These are phyloP conservation scores for Discostella stelligera DNA, from an alignment of 352 stramenopile genomes.

Conservation along the genomic window DNA sequence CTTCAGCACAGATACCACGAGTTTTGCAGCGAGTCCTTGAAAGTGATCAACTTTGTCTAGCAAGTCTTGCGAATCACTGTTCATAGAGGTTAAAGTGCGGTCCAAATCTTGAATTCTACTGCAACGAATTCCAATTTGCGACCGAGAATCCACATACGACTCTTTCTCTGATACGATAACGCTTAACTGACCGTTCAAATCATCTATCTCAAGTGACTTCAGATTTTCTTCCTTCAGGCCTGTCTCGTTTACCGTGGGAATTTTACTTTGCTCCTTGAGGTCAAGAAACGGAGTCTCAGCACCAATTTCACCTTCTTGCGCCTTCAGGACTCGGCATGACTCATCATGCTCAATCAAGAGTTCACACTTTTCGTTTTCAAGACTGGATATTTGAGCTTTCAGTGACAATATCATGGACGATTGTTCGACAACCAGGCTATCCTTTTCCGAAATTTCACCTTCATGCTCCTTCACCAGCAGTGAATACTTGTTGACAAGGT, in stretches of 20 bases:
- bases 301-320: not conserved
- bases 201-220: constrained; percentile 4
- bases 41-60: constrained; percentile 16
- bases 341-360: no score
- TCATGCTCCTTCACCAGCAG: constrained; percentile 1
- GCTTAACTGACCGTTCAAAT: constrained; percentile 6
- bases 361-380: not conserved
- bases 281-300: not conserved
- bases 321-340: no score
- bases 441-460: not conserved
- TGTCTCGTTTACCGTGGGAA: not conserved
- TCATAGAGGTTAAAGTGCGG: not conserved
- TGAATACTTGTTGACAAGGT: constrained; percentile 4
- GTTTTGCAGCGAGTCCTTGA: constrained; percentile 17
- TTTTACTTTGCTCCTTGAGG: no score
- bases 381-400: not conserved
- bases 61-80: constrained; percentile 9
- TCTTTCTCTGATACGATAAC: constrained; percentile 4
- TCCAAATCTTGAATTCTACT: constrained; percentile 23
- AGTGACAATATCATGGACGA: constrained; percentile 6
- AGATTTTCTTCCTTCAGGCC: not conserved
- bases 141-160: constrained; percentile 1
- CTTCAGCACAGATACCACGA: constrained; percentile 30
- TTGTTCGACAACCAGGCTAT: not conserved
- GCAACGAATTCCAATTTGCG: constrained; percentile 6